Evolutionary conservation across 169 alveolate genomes (phyloP).

Genomic region (Plasmodium gallinaceum): DNA sequence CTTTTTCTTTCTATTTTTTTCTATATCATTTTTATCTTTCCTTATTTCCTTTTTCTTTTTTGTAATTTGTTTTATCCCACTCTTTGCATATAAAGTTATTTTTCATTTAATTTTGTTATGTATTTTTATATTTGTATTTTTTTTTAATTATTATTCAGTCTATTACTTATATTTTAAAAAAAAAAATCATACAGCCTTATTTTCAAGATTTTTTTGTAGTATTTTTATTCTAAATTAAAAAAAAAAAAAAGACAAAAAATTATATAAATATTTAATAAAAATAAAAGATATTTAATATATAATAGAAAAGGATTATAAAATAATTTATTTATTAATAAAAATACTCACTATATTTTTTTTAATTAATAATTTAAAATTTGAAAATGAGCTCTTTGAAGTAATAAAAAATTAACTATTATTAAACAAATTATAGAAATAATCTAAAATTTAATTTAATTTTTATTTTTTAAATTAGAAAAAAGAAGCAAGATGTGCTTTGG

Average conservation of each 20-base stretch:
- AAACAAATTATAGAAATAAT: background rate
- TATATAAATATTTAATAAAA: too few relatives aligned
- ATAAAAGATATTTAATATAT: too few relatives aligned
- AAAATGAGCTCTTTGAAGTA: slow-evolving; percentile 70
- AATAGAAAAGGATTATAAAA: background rate
- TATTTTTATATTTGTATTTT: background rate
- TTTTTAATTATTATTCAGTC: background rate
- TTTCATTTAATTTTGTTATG: background rate
- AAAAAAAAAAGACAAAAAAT: too few relatives aligned
- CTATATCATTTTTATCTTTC: background rate
- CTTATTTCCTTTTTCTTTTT: background rate
- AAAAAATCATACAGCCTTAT: background rate
- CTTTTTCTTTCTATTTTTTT: background rate
- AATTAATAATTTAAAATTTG: background rate
- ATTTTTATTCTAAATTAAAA: too few relatives aligned
- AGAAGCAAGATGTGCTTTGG: slow-evolving; percentile 74
- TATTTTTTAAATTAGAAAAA: slow-evolving; percentile 30
- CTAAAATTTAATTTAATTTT: background rate
- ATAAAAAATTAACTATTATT: background rate
- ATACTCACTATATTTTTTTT: too few relatives aligned
- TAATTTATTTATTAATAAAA: too few relatives aligned
- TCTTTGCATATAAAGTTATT: background rate
- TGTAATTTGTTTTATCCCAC: background rate
- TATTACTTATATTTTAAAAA: background rate
- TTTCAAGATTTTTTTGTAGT: too few relatives aligned